Base-by-base conservation (phyloP, 2,329 filamentous ascomycete species). In the Claviceps sp. region DNA sequence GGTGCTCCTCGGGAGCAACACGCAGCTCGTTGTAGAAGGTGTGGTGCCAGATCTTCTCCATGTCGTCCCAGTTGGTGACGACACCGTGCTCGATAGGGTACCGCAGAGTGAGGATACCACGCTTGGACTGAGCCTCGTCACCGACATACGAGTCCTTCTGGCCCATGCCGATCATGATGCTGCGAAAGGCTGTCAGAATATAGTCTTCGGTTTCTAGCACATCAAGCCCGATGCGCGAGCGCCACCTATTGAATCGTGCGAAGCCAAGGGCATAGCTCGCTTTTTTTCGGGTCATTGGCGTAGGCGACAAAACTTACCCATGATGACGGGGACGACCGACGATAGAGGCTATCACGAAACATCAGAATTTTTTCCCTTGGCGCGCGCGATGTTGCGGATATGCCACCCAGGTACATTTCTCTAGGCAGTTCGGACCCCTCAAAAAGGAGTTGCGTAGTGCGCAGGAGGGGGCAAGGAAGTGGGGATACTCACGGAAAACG, bases 1-100 rank as follows among this genome's bases (percentile, higher is more conserved):
- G 93, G 84, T 98, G 93, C 86, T 98, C 93, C 83, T 98, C 93
- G 66, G 93, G 93, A 66, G 93, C 93, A 61, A 98, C 93, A 91
- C 93, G 91, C 70, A 98, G 83, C 82, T 98, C 93, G 79, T 98
- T 98, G 88, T 97, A 98, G 83, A 98, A 98, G 71, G 93, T 97
- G 88, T 98, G 93, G 77, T 98, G 93, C 93, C 93, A 98, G 67
- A 98, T 97, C 86, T 97, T 97, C 82, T 97, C 93, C 93, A 97
- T 97, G 76, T 97, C 93, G 74, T 98, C 93, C 93, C 93, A 98
- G 88, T 97, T 97, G 79, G 93, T 98, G 71, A 98, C 93, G 68
- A 98, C 93, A 93, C 93, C 93, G 85, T 98, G 93, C 83, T 98
- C 93, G 73, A 98, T 98, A 71, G 93, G 93, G 79, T 98, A 98